phyloP scores from a whole-genome alignment of 129 eudicot genomes.

The Artemisia tridentata region DNA sequence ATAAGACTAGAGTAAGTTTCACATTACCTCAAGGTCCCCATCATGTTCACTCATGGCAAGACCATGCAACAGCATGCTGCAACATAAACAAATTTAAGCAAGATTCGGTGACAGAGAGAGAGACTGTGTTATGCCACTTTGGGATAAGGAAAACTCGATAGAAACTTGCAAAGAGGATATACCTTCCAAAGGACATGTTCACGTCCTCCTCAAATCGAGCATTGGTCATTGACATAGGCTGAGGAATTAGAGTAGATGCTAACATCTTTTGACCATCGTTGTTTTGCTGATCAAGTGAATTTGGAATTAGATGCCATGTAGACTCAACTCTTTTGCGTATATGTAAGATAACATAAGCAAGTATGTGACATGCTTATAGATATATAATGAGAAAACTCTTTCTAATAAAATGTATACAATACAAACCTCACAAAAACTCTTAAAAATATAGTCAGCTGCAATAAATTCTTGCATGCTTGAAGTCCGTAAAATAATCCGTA shows the following conservation, averaged over 20 bases:
- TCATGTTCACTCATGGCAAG: constrained; percentile 72
- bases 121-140: background rate
- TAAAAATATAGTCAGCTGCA: constrained; percentile 82
- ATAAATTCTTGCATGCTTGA: constrained; percentile 86
- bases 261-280: constrained; percentile 84
- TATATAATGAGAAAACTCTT: background rate
- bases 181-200: constrained; percentile 97
- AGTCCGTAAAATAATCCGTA: constrained; percentile 76
- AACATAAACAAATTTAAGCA: constrained; percentile 21
- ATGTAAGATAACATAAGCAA: no score
- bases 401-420: background rate
- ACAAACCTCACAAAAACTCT: constrained; percentile 86
- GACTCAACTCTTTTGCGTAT: background rate
- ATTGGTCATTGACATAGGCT: constrained; percentile 60
- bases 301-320: background rate
- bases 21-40: constrained; percentile 90
- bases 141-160: no score
- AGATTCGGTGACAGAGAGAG: constrained; percentile 7
- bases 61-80: constrained; percentile 91
- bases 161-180: constrained; percentile 1
- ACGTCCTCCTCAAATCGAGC: constrained; percentile 77
- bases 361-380: background rate
- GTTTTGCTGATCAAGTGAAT: constrained; percentile 48
- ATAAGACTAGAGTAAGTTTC: constrained; percentile 1
- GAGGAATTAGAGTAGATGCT: constrained; percentile 84